Base-by-base conservation (phyloP, 176 grass and related monocot species). In the Rhynchospora pubera region DNA sequence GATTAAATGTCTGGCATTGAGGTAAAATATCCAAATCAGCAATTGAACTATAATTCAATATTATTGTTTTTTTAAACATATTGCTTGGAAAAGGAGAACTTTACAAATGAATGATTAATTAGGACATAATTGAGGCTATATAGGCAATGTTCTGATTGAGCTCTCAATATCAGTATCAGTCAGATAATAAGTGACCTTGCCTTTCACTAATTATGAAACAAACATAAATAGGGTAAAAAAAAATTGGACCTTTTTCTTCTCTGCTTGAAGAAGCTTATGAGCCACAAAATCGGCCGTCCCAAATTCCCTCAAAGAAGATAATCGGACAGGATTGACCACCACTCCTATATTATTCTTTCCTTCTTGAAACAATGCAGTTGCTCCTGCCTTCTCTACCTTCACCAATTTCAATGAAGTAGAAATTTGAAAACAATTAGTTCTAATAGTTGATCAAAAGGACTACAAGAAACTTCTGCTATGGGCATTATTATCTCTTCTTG, bases 341-440 rank as follows among this genome's bases (percentile, higher is more conserved):
- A 97, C 78, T 50, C 94, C 95, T 6, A 97, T 94, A 60, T 87
- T 97, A 65, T 94, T 97, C 11, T 80, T 92, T 55, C 92, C 94
- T 65, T 97, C 87, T 82, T 97, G 86, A 30, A 97, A 97, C 48
- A 94, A 70, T 34, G 83, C 91, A 16, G 94, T 91, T 2, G 94
- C 94, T 19, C 94, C 94, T 0, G 91, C 91, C 79, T 97, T 94
- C 85, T 97, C 94, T 61, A 94, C 90, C 94, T 97, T 83, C 82
- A 76, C 24, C 88, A 89, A 82, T 67, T 56, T 32, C 48, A 65
- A 14, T n/a, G n/a, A 81, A 81, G 45, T 47, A 58, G 15, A 58
- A 58, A n/a, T 58, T 58, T 58, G 56, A 58, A 58, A 58, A 58
- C 56, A 58, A 18, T 58, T 58, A 19, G 16, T 19, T 58, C 56